Base-by-base conservation (phyloP, 768 basidiomycete species). In the Krasilnikovozyma curviuscula region DNA sequence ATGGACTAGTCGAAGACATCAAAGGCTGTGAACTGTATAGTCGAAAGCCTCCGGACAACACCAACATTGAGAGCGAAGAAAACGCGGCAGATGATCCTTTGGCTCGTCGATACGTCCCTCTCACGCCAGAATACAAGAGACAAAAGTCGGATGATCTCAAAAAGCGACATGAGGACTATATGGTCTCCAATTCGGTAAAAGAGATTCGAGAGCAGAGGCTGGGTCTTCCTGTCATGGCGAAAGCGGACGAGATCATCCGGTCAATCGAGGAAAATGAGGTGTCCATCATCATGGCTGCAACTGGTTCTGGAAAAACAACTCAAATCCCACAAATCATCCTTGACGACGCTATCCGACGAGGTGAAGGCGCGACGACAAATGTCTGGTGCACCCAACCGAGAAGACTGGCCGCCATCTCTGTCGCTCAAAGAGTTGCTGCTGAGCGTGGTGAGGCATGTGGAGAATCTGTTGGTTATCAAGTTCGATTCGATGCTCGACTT, bases 351-450 rank as follows among this genome's bases (percentile, higher is more conserved):
- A 86, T 86, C 49, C 69, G 77, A 16, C 67, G 70, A 14, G 82
- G 77, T n/a, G 69, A 82, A 46, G 89, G 89, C 14, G 77, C 83
- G 1, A 65, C 68, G 42, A 91, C 85, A 66, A 91, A 93, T 60
- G 73, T 95, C 55, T 68, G 93, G 24, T 93, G 86, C 60, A 93
- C 88, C 0, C 89, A 95, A 59, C 89, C 89, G 14, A 75, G 88
- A 51, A 75, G 88, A 45, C 69, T 93, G 39, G 86, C 89, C 8
- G 86, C 89, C 23, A 79, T 89, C 60, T 83, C 80, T 55, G 83
- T 93, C 27, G 86, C 89, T 0, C 73, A 83, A 56, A 84, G 88
- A 44, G 82, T 93, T 3, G 78, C 89, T 13, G 81, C 78, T 56
- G 89, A 97, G 65, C 71, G 89, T 46, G 82, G 79, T 3, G 78